Conservation (phyloP, 202 grass and related monocot species). For the Panicum virgatum region DNA sequence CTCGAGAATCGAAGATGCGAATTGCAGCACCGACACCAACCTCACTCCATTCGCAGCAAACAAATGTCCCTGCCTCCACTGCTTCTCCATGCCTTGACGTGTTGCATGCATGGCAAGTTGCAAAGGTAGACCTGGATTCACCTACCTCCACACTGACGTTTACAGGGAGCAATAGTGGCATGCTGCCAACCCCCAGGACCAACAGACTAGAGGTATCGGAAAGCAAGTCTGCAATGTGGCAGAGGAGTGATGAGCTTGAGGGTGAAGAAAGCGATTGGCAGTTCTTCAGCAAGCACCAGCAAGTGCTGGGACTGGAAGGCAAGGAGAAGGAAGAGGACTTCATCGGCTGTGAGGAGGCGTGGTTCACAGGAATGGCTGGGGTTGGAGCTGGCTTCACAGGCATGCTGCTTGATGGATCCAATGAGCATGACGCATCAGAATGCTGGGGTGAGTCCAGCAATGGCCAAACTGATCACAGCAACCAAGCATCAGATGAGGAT, state of each 20-base stretch:
- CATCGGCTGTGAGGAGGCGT: conserved; percentile 51
- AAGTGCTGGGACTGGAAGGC: conserved; percentile 37
- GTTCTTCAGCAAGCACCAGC: conserved; percentile 60
- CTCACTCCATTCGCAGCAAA: conserved; percentile 7
- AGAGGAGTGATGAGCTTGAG: conserved; percentile 41
- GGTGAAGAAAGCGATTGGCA: conserved; percentile 58
- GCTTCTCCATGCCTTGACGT: conserved; percentile 51
- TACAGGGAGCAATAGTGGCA: conserved; percentile 42
- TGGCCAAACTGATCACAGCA: conserved; percentile 39
- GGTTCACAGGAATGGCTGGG: conserved; percentile 51
- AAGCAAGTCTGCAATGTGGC: conserved; percentile 31
- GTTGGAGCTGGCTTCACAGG: conserved; percentile 55
- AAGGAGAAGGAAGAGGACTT: conserved; percentile 44
- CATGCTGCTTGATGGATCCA: conserved; percentile 66
- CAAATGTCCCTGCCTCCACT: conserved; percentile 5
- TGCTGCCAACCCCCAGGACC: conserved; percentile 40
- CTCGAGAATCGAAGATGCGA: conserved; percentile 64
- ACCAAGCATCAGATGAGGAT: conserved; percentile 59
- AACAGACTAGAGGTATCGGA: conserved; percentile 24
- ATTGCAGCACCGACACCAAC: conserved; percentile 30
- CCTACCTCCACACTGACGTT: conserved; percentile 88
- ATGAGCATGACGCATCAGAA: conserved; percentile 52
- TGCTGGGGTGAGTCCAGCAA: conserved; percentile 68
- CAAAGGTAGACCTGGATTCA: conserved; percentile 72
- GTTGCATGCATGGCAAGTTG: conserved; percentile 55